Conservation (phyloP, 495 filamentous ascomycete genomes). For the Trypethelium eluteriae region DNA sequence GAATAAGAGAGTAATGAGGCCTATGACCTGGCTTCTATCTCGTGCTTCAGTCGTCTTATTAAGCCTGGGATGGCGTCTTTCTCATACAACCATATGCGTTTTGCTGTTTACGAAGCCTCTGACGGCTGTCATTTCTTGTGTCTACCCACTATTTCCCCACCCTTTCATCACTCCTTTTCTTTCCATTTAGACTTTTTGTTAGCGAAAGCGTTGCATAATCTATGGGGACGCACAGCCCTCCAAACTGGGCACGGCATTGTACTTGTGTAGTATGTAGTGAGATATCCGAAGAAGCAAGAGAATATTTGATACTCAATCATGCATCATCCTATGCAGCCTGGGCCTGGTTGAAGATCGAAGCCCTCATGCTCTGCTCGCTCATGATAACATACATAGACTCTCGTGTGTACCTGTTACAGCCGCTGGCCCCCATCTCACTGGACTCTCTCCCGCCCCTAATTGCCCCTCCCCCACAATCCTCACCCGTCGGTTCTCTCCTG, state of each 20-base stretch:
- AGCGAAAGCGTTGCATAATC: slow-evolving; percentile 3
- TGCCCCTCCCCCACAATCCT: not conserved
- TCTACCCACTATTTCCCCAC: not conserved
- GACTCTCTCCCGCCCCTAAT: not conserved
- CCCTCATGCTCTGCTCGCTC: not conserved
- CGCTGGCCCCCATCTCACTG: not conserved
- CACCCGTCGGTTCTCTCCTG: too few relatives aligned
- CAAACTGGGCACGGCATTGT: not conserved
- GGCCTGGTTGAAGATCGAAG: too few relatives aligned
- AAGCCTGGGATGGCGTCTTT: slow-evolving; percentile 6
- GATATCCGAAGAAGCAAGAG: not conserved
- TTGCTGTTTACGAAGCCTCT: not conserved
- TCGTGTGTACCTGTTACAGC: not conserved
- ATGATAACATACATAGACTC: too few relatives aligned
- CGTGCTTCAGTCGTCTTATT: not conserved
- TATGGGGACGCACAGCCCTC: not conserved
- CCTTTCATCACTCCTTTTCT: not conserved
- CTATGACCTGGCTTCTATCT: not conserved
- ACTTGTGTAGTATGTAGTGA: slow-evolving; percentile 8
- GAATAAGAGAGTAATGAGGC: not conserved
- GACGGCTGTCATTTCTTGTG: not conserved
- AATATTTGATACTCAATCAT: not conserved
- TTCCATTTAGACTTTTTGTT: not conserved
- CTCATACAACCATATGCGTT: not conserved
- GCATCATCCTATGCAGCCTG: not conserved